Conservation (phyloP, 176 grass and related monocot genomes). For the Carex cristatella region DNA sequence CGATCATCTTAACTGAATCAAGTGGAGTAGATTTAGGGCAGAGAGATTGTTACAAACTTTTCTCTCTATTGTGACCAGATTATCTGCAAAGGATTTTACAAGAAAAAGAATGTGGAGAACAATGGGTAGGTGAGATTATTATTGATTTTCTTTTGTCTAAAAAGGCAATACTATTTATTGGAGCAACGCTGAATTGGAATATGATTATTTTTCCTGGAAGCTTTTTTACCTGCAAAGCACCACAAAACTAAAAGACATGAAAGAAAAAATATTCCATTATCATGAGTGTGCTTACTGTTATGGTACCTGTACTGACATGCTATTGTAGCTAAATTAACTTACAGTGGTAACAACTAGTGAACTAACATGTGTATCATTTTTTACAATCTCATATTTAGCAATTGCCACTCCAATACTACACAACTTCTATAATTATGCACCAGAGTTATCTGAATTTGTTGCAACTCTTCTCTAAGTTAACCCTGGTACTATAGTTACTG, state of each 20-base stretch:
- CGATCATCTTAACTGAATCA: neutral
- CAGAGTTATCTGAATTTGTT: conserved; percentile 20
- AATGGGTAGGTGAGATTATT: no score
- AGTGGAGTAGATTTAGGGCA: neutral
- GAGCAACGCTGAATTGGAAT: neutral
- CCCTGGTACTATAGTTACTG: conserved; percentile 13
- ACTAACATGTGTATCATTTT: neutral
- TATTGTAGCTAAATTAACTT: neutral
- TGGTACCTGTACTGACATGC: neutral
- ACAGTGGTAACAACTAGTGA: neutral
- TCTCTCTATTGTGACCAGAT: no score
- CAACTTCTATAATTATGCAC: conserved; percentile 39
- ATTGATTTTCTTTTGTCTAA: no score
- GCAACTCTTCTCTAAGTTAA: conserved; percentile 22
- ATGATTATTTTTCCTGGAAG: neutral
- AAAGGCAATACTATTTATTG: no score
- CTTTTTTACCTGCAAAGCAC: neutral
- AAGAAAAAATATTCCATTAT: neutral
- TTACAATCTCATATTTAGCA: conserved; percentile 27
- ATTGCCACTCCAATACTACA: conserved; percentile 28
- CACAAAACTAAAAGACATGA: neutral
- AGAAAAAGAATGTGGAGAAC: no score
- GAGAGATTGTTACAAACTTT: no score
- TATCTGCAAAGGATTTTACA: no score
- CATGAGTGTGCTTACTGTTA: neutral